Base-by-base conservation (phyloP, 2,329 filamentous ascomycete genomes). In the Cordyceps cateniannulata region DNA sequence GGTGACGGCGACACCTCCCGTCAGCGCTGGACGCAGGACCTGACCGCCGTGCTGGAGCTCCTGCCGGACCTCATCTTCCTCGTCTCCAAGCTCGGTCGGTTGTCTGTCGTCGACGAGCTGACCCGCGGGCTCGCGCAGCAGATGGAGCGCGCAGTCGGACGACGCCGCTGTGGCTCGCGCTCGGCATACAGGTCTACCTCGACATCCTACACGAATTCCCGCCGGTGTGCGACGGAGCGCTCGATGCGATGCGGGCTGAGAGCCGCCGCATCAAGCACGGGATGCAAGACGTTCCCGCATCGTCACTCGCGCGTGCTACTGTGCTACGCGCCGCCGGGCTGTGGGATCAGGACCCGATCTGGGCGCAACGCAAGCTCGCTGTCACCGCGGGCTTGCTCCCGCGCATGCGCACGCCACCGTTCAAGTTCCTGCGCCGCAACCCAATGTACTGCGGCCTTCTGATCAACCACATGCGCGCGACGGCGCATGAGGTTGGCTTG, bases 391-490 rank as follows among this genome's bases (percentile, higher is more conserved):
- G 27, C 3, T 1, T 47, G 9, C 51, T 61, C 10, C 8, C 49
- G 0, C 3, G 20, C 2, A 32, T 42, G 2, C 49, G 59, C 1
- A 9, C 35, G 0, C 29, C 51, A 27, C 24, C 27, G 8, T 66
- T 58, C 48, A 61, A 52, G 14, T 69, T 69, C 14, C 63, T 67
- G 45, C 63, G n/a, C 24, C 61, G 62, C 5, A 65, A 69, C 25
- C 66, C 64, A 0, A 60, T 64, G 2, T 62, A 69, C 48, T 69
- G 66, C 35, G 63, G 66, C 10, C 64, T 69, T 2, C 47, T 63
- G 3, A 20, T 66, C 5, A 66, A 69, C 24, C 52, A 65, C 32
- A 62, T 65, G 53, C 65, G 66, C 12, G 42, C 38, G n/a, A 32
- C n/a, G 0, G 48, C 69, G 1, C 68, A 69, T 6, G 1, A 2